Evolutionary conservation across 345 rosid genomes (phyloP), one percentile per base, ranked within the genome.

Genomic region (Psidium friedrichsthalianum): DNA sequence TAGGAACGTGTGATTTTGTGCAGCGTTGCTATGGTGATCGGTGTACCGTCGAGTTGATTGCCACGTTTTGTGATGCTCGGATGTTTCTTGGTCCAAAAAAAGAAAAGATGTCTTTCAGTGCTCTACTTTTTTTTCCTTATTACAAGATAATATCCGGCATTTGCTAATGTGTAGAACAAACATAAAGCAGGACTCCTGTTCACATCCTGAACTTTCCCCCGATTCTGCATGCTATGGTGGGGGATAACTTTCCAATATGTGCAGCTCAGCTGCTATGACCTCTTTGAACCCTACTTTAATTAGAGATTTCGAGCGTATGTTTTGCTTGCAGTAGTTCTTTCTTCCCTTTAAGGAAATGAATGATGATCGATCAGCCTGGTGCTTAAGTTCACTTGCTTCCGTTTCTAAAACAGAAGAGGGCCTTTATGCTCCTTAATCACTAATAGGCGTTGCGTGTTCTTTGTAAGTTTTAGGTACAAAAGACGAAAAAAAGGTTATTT

Each of bases 141-240:
- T 47, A 81, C 52, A 1, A 20, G 40, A n/a, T 85, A 36, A 54
- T 57, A 84, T 83, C 36, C 10, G 85, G 57, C 22, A n/a, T 83
- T 36, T 61, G 84, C 58, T 85, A 47, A 74, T 82, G 85, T 88
- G 88, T 89, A 93, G 96, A 91, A 85, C 91, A 78, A 90, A 94
- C 80, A 86, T 89, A 25, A 89, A 91, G 76, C 85, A 83, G 87
- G 89, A 58, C 2, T 76, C 22, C 29, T 95, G 96, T 83, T 83
- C 86, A 78, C 98, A 95, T 89, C 97, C 94, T 3, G 96, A 98
- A 16, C 89, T 15, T 95, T 90, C 86, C 94, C 92, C 40, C 86
- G 85, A 27, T 91, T 95, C 94, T 95, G 98, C 27, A 87, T 93
- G 83, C 55, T 82, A 11, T 95, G 98, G 87, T n/a, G n/a, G 96